These are phyloP conservation scores for Aspergillus puulaauensis DNA, from an alignment of 2,329 filamentous ascomycete genomes.

Conservation along the genomic window DNA sequence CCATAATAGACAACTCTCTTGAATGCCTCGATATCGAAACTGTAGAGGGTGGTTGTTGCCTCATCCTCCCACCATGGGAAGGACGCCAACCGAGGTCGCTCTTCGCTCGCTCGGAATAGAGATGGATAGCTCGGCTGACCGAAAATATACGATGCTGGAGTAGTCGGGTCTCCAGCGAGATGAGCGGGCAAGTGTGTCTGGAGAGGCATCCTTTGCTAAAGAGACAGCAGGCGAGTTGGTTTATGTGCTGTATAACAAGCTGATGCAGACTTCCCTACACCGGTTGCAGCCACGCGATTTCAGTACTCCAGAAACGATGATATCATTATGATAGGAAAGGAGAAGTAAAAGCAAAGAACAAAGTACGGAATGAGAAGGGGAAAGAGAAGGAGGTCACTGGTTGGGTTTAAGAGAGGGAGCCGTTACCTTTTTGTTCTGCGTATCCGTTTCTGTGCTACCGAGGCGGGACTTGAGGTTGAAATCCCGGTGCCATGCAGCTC, in stretches of 20 bases:
- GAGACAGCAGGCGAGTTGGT: not conserved
- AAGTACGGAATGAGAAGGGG: not conserved
- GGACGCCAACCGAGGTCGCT: constrained; percentile 33
- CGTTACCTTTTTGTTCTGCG: constrained; percentile 6
- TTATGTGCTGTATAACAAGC: not conserved
- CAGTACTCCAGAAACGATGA: not conserved
- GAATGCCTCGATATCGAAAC: constrained; percentile 38
- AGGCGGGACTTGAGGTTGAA: not conserved
- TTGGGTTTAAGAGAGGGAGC: not conserved
- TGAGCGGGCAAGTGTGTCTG: constrained; percentile 8
- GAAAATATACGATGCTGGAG: constrained; percentile 12
- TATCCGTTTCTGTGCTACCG: constrained; percentile 4
- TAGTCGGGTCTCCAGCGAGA: constrained; percentile 2
- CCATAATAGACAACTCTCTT: constrained; percentile 38
- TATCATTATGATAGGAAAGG: not conserved
- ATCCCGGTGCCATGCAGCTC: constrained; percentile 5
- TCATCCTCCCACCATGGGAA: constrained; percentile 46
- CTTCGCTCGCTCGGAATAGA: constrained; percentile 29
- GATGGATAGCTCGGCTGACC: constrained; percentile 26
- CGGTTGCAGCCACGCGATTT: not conserved
- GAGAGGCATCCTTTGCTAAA: constrained; percentile 10
- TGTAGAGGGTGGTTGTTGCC: constrained; percentile 37
- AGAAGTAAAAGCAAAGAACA: not conserved
- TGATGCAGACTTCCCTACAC: not conserved
- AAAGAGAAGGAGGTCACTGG: not conserved